These are phyloP conservation scores for Trichosporon asahii DNA, from an alignment of 1,284 basidiomycete genomes.

Conservation along the genomic window DNA sequence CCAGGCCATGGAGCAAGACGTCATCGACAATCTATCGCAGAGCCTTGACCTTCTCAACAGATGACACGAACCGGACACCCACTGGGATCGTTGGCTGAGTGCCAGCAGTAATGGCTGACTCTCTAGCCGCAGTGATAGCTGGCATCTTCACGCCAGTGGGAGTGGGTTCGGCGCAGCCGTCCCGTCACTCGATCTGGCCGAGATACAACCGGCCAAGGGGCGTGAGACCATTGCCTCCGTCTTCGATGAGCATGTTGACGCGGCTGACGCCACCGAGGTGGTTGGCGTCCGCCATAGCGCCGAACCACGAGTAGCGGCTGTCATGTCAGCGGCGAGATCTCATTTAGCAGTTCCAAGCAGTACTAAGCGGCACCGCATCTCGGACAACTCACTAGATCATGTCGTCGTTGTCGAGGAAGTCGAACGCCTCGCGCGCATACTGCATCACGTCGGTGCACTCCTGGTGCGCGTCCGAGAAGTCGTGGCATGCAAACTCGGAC, in stretches of 20 bases:
- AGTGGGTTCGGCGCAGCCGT: not conserved
- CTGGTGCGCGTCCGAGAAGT: not conserved
- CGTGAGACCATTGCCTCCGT: not conserved
- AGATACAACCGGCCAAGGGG: not conserved
- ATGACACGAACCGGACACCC: not conserved
- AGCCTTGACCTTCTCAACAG: not conserved
- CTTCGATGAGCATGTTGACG: not conserved
- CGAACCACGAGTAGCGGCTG: not conserved
- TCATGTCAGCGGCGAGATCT: not conserved
- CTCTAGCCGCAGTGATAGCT: too few species aligned
- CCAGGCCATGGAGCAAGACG: too few species aligned
- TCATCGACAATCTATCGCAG: not conserved
- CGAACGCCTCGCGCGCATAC: not conserved
- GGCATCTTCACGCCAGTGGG: not conserved
- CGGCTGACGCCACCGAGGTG: not conserved
- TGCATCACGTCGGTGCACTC: not conserved
- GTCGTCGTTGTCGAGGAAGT: not conserved
- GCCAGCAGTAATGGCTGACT: too few species aligned
- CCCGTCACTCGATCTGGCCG: not conserved
- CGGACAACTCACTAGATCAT: not conserved
- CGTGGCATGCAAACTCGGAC: conserved; percentile 35
- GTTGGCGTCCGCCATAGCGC: not conserved
- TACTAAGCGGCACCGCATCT: too few species aligned
- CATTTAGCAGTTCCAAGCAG: too few species aligned
- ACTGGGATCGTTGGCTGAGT: not conserved